Conservation (phyloP, 345 rosid genomes). For the Salix suchowensis region DNA sequence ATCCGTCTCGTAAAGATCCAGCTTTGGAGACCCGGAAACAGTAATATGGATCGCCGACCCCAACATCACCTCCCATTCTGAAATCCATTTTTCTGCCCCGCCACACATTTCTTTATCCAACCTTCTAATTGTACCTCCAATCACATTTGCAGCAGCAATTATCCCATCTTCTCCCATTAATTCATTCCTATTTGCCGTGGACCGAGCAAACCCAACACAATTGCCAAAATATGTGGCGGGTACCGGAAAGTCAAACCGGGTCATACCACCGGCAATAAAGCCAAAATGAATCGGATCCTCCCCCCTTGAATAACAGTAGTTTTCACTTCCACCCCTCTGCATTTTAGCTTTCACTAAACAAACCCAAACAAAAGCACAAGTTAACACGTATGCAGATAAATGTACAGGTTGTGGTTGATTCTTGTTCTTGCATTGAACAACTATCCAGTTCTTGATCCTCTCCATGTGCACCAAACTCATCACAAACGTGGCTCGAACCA, state of each 20-base stretch:
- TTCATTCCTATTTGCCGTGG: slow-evolving; percentile 8
- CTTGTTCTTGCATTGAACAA: slow-evolving; percentile 4
- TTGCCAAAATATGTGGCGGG: slow-evolving; percentile 33
- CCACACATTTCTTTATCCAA: slow-evolving; percentile 24
- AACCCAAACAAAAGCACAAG: slow-evolving; percentile 37
- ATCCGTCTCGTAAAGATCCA: slow-evolving; percentile 31
- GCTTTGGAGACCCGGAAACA: slow-evolving; percentile 39
- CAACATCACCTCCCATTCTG: slow-evolving; percentile 17
- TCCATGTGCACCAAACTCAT: slow-evolving; percentile 21
- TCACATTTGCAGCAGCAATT: slow-evolving; percentile 28
- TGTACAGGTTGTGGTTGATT: slow-evolving; percentile 11
- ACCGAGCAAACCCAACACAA: slow-evolving; percentile 35
- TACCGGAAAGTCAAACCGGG: slow-evolving; percentile 24
- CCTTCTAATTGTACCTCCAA: slow-evolving; percentile 29
- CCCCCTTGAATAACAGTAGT: too few relatives aligned
- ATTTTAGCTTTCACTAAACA: slow-evolving; percentile 21
- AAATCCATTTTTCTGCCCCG: slow-evolving; percentile 36
- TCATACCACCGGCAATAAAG: slow-evolving; percentile 35
- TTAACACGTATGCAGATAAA: slow-evolving; percentile 32
- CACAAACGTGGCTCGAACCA: slow-evolving; percentile 22
- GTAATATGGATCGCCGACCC: slow-evolving; percentile 19
- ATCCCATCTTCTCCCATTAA: slow-evolving; percentile 31
- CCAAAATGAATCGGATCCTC: slow-evolving; percentile 20
- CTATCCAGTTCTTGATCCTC: slow-evolving; percentile 22
- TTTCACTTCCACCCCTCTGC: neutral